Evolutionary conservation across 345 rosid species (phyloP).

Genomic region (Eucalyptus polyanthemos): DNA sequence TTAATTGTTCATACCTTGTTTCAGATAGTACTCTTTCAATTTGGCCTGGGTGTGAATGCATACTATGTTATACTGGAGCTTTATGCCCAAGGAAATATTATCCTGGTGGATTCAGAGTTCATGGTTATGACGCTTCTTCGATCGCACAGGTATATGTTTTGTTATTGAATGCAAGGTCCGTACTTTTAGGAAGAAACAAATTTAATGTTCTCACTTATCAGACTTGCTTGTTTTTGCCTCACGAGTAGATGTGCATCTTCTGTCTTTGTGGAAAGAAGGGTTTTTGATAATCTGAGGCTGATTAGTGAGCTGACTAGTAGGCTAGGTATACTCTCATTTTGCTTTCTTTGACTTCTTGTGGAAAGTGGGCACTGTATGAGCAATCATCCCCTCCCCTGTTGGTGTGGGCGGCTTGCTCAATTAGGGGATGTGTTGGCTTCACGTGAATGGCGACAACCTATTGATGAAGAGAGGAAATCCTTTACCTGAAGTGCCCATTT

Average conservation of each 20-base stretch:
- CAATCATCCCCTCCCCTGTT: not conserved
- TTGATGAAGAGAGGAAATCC: not conserved
- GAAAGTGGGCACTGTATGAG: not conserved
- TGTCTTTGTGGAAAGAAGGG: not conserved
- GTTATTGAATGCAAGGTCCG: not conserved
- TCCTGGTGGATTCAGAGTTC: slow-evolving; percentile 86
- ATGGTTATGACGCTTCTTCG: slow-evolving; percentile 89
- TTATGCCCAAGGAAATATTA: slow-evolving; percentile 95
- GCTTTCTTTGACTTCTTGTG: not conserved
- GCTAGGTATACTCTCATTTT: not conserved
- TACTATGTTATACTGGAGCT: slow-evolving; percentile 90
- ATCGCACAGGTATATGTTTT: slow-evolving; percentile 59
- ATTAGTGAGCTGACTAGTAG: not conserved
- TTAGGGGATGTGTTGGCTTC: not conserved
- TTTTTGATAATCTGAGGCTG: not conserved
- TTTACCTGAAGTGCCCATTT: not conserved
- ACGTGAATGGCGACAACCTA: not conserved
- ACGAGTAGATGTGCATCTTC: not conserved
- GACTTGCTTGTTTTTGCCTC: not conserved
- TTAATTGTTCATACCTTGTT: not conserved
- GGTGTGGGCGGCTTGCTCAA: not conserved
- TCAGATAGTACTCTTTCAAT: slow-evolving; percentile 92
- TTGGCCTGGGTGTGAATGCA: slow-evolving; percentile 82
- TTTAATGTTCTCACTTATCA: not conserved
- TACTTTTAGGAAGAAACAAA: not conserved